Evolutionary conservation across 2,329 filamentous ascomycete genomes (phyloP).

Genomic region (Ophiostoma tasmaniense): DNA sequence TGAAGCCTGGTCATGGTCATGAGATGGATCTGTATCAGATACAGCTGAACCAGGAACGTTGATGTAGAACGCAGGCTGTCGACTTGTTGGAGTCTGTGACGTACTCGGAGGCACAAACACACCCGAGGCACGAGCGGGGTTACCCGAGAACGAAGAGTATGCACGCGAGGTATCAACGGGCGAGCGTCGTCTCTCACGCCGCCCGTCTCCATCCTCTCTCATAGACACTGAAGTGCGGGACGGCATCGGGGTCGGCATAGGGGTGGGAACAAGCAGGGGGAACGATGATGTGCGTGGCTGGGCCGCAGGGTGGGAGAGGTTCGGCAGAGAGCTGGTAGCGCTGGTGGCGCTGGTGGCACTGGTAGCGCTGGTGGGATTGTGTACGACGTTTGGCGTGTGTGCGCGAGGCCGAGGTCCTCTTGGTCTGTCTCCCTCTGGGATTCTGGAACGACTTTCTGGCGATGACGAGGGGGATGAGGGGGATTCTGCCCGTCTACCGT

Average conservation of each 20-base stretch:
- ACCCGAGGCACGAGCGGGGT: slow-evolving; percentile 14
- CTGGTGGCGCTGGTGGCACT: no score
- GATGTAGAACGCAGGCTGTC: slow-evolving; percentile 13
- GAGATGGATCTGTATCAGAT: neutral
- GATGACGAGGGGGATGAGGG: slow-evolving; percentile 27
- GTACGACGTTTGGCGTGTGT: slow-evolving; percentile 25
- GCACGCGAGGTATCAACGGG: slow-evolving; percentile 11
- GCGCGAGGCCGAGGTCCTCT: slow-evolving; percentile 23
- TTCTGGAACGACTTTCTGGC: slow-evolving; percentile 21
- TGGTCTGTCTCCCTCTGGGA: slow-evolving; percentile 16
- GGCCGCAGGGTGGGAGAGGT: neutral
- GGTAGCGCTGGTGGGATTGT: slow-evolving; percentile 12
- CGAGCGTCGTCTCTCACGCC: slow-evolving; percentile 14
- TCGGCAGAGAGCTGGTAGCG: slow-evolving; percentile 2
- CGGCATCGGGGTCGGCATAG: neutral
- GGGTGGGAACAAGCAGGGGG: slow-evolving; percentile 9
- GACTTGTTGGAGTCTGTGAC: neutral
- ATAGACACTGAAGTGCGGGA: neutral
- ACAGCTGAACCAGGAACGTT: slow-evolving; percentile 8
- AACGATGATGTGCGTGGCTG: slow-evolving; percentile 4
- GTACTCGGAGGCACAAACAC: slow-evolving; percentile 8
- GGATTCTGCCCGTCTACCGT: slow-evolving; percentile 24
- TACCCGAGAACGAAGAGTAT: neutral
- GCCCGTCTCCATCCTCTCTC: neutral
- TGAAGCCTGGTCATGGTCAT: slow-evolving; percentile 6